Conservation (phyloP, 768 basidiomycete genomes). For the Suillus decipiens region DNA sequence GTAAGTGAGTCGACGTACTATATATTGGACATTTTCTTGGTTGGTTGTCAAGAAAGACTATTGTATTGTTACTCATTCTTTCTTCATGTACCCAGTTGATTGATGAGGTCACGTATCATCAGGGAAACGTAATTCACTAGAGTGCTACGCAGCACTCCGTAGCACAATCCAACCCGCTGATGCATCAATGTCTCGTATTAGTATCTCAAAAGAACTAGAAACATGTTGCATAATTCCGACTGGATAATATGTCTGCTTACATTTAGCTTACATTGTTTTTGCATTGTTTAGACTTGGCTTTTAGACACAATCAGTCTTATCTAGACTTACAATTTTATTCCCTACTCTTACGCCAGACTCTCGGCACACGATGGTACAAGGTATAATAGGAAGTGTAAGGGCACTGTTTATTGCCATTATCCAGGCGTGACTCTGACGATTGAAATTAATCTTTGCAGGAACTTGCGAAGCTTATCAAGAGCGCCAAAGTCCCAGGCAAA, state of each 20-base stretch:
- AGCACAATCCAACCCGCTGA: no score
- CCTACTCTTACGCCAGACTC: background rate
- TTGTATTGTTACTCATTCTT: no score
- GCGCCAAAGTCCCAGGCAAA: conserved; percentile 54
- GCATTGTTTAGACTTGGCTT: background rate
- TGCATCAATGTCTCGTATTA: no score
- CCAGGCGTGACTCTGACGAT: background rate
- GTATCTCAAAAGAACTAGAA: no score
- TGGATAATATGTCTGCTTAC: background rate
- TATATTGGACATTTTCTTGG: no score
- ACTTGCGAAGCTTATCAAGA: conserved; percentile 69
- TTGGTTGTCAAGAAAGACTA: no score
- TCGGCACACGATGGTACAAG: conserved; percentile 4
- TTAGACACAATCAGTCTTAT: background rate
- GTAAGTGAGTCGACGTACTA: no score
- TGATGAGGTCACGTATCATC: no score
- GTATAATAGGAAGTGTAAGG: conserved; percentile 6
- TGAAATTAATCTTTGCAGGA: conserved; percentile 45
- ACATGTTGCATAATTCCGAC: background rate
- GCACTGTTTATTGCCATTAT: background rate
- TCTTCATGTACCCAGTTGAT: no score
- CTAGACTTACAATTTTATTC: background rate
- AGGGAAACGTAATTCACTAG: no score
- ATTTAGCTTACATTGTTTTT: background rate
- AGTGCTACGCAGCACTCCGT: no score